Percentiles rank a stretch among this genome's conserved stretches.
These are phyloP conservation scores for Aspergillus mulundensis DNA, from an alignment of 495 filamentous ascomycete species.

Conservation along the genomic window DNA sequence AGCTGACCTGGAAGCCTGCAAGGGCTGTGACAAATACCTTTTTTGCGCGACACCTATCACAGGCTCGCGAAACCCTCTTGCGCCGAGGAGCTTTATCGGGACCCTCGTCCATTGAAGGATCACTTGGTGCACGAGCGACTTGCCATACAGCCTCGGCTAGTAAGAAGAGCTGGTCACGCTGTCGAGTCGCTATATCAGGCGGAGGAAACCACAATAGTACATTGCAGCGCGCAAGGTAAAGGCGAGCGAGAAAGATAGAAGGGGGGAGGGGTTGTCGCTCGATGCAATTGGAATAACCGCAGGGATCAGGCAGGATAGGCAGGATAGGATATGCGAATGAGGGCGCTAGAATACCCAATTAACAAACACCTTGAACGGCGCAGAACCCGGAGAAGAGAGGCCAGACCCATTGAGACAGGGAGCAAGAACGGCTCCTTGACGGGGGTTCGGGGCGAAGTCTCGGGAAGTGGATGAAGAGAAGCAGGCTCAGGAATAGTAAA, in stretches of 20 bases:
- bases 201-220: background rate
- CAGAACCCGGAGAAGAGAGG: slow-evolving; percentile 9
- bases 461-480: slow-evolving; percentile 17
- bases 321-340: background rate
- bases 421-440: slow-evolving; percentile 7
- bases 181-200: background rate
- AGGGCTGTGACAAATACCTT: slow-evolving; percentile 33
- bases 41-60: slow-evolving; percentile 65
- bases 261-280: background rate
- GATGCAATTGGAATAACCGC: slow-evolving; percentile 9
- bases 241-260: background rate
- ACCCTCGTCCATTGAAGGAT: slow-evolving; percentile 44
- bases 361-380: slow-evolving; percentile 5
- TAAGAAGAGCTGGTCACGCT: background rate
- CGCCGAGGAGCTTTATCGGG: slow-evolving; percentile 46
- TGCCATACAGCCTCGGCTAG: slow-evolving; percentile 21
- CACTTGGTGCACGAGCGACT: slow-evolving; percentile 20
- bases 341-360: background rate
- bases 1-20: background rate
- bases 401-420: slow-evolving; percentile 17
- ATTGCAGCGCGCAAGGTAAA: background rate
- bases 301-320: slow-evolving; percentile 13
- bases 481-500: background rate
- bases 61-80: slow-evolving; percentile 66
- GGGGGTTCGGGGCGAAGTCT: slow-evolving; percentile 19